phyloP scores from a whole-genome alignment of 2,329 filamentous ascomycete genomes.

The Aspergillus pseudoglaucus region DNA sequence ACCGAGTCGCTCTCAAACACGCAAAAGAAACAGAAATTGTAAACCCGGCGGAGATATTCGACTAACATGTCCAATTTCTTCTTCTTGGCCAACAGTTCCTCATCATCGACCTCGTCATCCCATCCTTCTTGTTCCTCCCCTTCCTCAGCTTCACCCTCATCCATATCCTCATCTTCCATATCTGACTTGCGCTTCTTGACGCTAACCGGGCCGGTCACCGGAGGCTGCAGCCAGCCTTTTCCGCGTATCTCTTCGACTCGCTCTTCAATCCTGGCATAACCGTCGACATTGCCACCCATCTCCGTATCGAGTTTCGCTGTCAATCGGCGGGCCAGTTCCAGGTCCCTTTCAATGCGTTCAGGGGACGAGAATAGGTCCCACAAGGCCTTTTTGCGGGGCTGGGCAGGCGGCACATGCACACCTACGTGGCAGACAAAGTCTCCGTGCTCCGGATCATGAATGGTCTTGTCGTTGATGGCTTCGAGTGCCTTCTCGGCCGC shows the following conservation, averaged over 20 bases:
- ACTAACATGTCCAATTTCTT: constrained; percentile 94
- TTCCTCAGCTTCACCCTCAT: constrained; percentile 67
- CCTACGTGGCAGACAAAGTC: constrained; percentile 98
- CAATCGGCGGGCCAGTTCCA: constrained; percentile 73
- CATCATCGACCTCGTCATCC: constrained; percentile 72
- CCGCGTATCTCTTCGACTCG: constrained; percentile 74
- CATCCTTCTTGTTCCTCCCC: constrained; percentile 70
- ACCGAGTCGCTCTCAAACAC: constrained; percentile 98
- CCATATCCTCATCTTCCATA: constrained; percentile 41
- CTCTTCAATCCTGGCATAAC: constrained; percentile 73
- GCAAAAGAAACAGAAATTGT: constrained; percentile 99
- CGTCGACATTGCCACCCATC: constrained; percentile 69
- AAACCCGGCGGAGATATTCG: constrained; percentile 91
- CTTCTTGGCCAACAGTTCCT: constrained; percentile 85
- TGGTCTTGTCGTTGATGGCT: constrained; percentile 95
- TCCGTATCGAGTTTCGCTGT: constrained; percentile 80
- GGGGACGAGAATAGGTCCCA: constrained; percentile 96
- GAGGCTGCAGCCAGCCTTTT: constrained; percentile 68
- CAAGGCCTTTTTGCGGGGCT: constrained; percentile 86
- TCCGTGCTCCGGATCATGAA: constrained; percentile 85
- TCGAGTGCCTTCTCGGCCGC: constrained; percentile 83
- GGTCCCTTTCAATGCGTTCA: constrained; percentile 85
- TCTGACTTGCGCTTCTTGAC: constrained; percentile 53
- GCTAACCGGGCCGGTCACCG: constrained; percentile 35
- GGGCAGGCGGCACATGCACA: constrained; percentile 80